Conservation (phyloP, 345 rosid genomes). For the Cardamine resedifolia region DNA sequence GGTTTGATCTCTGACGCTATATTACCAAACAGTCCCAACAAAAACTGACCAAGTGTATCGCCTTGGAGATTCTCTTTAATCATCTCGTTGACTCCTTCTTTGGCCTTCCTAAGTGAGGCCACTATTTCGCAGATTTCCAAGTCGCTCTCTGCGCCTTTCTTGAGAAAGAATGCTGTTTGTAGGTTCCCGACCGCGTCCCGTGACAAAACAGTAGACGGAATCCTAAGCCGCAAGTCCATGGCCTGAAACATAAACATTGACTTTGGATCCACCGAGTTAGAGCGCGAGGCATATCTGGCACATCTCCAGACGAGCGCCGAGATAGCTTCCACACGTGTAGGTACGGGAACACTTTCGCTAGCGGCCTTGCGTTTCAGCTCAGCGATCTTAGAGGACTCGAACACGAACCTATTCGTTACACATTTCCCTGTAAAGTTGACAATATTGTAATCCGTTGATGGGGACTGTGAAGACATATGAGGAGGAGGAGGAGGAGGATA, state of each 20-base stretch:
- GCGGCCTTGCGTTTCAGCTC: slow-evolving; percentile 32
- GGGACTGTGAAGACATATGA: neutral
- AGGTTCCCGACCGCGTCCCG: slow-evolving; percentile 30
- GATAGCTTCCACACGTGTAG: slow-evolving; percentile 43
- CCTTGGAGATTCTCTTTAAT: neutral
- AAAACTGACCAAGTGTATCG: neutral
- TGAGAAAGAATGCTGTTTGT: neutral
- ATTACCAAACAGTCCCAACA: neutral
- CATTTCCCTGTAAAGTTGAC: neutral
- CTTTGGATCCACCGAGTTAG: neutral
- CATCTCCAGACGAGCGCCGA: slow-evolving; percentile 36
- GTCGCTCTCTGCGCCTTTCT: neutral
- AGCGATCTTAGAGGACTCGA: slow-evolving; percentile 27
- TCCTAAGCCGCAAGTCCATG: slow-evolving; percentile 42
- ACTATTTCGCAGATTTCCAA: slow-evolving; percentile 18
- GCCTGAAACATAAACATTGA: slow-evolving; percentile 25
- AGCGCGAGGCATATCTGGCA: neutral
- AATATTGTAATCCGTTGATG: neutral
- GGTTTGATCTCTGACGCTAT: neutral
- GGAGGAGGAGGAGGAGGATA: slow-evolving; percentile 28
- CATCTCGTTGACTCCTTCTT: neutral
- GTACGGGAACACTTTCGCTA: slow-evolving; percentile 5
- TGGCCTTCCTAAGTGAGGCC: slow-evolving; percentile 20
- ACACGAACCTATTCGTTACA: slow-evolving; percentile 17
- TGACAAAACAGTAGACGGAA: slow-evolving; percentile 16